Conservation (phyloP, 2,329 filamentous ascomycete genomes). For the Colletotrichum cuscutae region DNA sequence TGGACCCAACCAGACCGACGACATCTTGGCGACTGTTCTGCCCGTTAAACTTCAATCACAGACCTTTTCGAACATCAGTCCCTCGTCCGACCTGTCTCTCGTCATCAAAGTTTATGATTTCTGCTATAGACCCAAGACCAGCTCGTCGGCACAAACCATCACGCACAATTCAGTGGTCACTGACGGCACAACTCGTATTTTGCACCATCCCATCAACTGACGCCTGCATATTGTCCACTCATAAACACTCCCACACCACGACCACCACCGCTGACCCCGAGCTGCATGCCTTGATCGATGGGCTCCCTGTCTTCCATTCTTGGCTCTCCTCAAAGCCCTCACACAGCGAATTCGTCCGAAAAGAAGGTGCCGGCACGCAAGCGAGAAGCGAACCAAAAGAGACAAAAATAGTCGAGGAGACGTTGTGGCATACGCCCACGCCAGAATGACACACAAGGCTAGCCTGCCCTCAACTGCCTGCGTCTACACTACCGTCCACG, state of each 20-base stretch:
- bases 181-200: slow-evolving; percentile 23
- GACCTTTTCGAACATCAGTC: background rate
- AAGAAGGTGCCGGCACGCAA: slow-evolving; percentile 1
- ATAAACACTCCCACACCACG: slow-evolving; percentile 11
- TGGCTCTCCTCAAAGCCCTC: background rate
- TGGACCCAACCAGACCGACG: background rate
- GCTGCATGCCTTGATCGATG: slow-evolving; percentile 11
- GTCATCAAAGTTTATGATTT: background rate
- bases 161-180: slow-evolving; percentile 5
- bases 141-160: background rate
- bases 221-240: slow-evolving; percentile 24
- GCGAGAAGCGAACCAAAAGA: background rate
- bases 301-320: background rate
- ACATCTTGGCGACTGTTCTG: background rate
- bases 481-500: background rate
- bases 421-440: background rate
- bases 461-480: background rate
- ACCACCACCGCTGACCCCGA: background rate
- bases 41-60: slow-evolving; percentile 7
- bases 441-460: background rate
- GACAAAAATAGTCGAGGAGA: slow-evolving; percentile 8
- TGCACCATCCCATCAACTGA: slow-evolving; percentile 28
- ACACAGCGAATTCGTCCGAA: slow-evolving; percentile 7
- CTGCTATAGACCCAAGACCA: background rate
- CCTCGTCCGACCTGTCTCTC: slow-evolving; percentile 2